These are phyloP conservation scores for Penicillium rolfsii DNA, from an alignment of 2,329 filamentous ascomycete species.

Conservation along the genomic window DNA sequence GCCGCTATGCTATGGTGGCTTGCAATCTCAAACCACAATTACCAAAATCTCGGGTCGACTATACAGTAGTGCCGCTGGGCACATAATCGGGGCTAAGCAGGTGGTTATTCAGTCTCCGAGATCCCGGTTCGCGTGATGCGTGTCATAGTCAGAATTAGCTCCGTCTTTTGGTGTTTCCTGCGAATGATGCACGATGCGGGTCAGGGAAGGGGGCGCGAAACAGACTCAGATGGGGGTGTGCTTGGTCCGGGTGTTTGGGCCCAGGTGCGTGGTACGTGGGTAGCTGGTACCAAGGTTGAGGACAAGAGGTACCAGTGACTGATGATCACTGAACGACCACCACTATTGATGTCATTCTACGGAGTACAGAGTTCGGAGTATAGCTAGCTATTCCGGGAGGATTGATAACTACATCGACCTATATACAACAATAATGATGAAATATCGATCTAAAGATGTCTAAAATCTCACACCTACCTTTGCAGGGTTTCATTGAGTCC, in stretches of 20 bases:
- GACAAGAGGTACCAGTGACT: slow-evolving; percentile 3
- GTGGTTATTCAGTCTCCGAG: slow-evolving; percentile 2
- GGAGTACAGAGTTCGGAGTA: too few species aligned
- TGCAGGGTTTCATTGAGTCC: neutral
- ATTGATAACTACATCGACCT: too few species aligned
- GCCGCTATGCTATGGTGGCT: slow-evolving; percentile 14
- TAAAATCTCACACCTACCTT: neutral
- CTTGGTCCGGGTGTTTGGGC: slow-evolving; percentile 6
- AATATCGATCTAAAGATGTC: neutral
- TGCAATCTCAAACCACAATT: slow-evolving; percentile 24
- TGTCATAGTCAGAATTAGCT: slow-evolving; percentile 17
- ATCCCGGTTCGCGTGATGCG: slow-evolving; percentile 23
- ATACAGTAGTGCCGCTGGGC: neutral
- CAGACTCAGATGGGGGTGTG: neutral
- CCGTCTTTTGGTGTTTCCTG: neutral
- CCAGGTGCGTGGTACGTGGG: slow-evolving; percentile 25
- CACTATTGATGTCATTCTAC: too few species aligned
- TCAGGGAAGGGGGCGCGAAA: neutral
- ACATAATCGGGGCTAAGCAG: slow-evolving; percentile 4
- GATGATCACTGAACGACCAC: neutral
- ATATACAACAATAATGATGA: too few species aligned
- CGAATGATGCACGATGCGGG: neutral
- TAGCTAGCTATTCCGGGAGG: too few species aligned
- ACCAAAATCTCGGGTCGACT: slow-evolving; percentile 14
- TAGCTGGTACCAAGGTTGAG: slow-evolving; percentile 11